Base-by-base conservation (phyloP, 768 basidiomycete genomes). In the Auricularia cornea region DNA sequence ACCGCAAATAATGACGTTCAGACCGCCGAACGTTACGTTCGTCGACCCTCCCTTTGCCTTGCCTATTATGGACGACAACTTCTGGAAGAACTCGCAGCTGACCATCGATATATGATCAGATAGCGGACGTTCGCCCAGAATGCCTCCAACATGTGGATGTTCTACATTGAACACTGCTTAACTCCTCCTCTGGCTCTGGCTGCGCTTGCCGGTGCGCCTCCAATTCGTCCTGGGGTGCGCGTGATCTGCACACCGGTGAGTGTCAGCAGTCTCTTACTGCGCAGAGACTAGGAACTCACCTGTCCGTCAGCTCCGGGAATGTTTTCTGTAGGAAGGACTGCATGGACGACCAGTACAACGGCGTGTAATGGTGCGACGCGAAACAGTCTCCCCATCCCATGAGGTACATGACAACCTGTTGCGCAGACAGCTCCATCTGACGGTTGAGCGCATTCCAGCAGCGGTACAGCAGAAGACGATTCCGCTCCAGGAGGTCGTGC, bases 351-450 rank as follows among this genome's bases (percentile, higher is more conserved):
- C 76, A 80, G 51, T 76, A 78, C 0, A 81, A 68, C 0, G 72
- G 63, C 0, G 61, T 61, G 59, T 78, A 81, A 3, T 66, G 62
- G 60, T 83, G 80, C 0, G 77, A 81, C 0, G 28, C 28, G 30
- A 72, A 77, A 0, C 31, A 38, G 59, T 83, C 77, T 0, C 76
- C 78, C 77, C 76, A 80, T 2, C 76, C 77, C 79, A 81, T 79
- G 0, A 82, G 66, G 54, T 48, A 48, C 44, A 48, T 48, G 11
- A 20, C 18, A 0, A 80, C 75, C 73, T 77, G 74, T 1, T 76
- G 76, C 0, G 67, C 78, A 0, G 72, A 64, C 0, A 78, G 44
- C 51, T 81, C 80, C 62, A 79, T 78, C 57, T 79, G 72, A 57
- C 63, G 56, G 62, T 75, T 80, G 0, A 80, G 63, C 0, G 71